Evolutionary conservation across 305 asterid genomes (phyloP), one percentile per base, ranked within the genome.

Genomic region (Ilex paraguariensis): DNA sequence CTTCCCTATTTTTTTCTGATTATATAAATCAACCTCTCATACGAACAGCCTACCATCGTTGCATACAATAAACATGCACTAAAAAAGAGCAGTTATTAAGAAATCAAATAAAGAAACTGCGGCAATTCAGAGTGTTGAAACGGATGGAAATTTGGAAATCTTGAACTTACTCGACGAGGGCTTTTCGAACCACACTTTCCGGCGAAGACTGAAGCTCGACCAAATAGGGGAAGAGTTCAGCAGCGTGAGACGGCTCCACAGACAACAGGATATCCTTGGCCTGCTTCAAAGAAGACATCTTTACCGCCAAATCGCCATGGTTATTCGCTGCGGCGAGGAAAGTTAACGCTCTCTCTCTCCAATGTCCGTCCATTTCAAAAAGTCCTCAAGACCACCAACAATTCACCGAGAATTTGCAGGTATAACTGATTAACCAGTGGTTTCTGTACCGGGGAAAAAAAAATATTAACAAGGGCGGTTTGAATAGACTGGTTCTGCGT

Each of bases 261-360:
- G 85, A 77, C 68, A 87, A 66, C 65, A 93, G 44, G 36, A 87
- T 78, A 68, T 86, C 97, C 64, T 84, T 93, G 28, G 77, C 89
- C 83, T 87, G 97, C 83, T 79, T 87, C 80, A 93, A 67, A 54
- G 99, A 87, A 62, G 96, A 84, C 5, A 90, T 60, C 82, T 93
- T 93, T 21, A 93, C 95, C 31, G 88, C 83, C 83, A 93, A 83
- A 78, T 93, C 97, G 14, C 92, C 97, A 54, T 90, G 90, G 79
- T 93, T 90, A 70, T 93, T 90, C 72, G 87, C 95, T 65, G 97
- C 89, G 60, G 96, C 95, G 21, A 93, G 87, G 58, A 90, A 84
- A 65, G 94, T 70, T 57, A 91, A 83, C 66, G 91, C 97, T 75
- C 85, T 93, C 85, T 89, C 97, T 83, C 87, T 76, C 73, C 78